These are phyloP conservation scores for Ormosia semicastrata DNA, from an alignment of 306 rosid genomes.

Conservation along the genomic window DNA sequence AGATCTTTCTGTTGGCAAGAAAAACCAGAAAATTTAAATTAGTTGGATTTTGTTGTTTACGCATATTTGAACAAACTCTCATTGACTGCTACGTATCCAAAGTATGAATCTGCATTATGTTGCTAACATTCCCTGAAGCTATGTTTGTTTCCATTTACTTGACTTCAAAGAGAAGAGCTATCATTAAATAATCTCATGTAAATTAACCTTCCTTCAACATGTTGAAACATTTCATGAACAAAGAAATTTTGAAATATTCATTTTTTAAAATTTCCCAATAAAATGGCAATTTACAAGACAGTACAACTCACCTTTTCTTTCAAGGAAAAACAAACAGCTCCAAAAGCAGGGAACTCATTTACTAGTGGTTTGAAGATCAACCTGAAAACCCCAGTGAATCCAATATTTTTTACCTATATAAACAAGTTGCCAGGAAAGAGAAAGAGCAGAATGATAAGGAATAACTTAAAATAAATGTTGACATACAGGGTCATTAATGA, in stretches of 20 bases:
- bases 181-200: not conserved
- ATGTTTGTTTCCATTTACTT: not conserved
- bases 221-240: not conserved
- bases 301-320: slow-evolving; percentile 63
- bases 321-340: slow-evolving; percentile 82
- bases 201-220: slow-evolving; percentile 16
- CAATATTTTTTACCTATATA: slow-evolving; percentile 89
- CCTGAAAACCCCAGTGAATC: slow-evolving; percentile 99
- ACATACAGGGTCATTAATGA: slow-evolving; percentile 11
- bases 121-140: not conserved
- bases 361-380: slow-evolving; percentile 93
- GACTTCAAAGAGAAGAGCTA: slow-evolving; percentile 15
- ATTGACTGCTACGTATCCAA: not conserved
- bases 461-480: slow-evolving; percentile 14
- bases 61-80: not conserved
- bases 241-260: not conserved
- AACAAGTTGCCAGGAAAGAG: slow-evolving; percentile 44
- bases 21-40: not conserved
- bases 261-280: not conserved
- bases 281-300: slow-evolving; percentile 12
- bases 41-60: slow-evolving; percentile 7
- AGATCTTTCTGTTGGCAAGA: slow-evolving; percentile 66
- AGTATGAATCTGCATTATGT: not conserved
- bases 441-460: slow-evolving; percentile 30
- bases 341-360: slow-evolving; percentile 80